Conservation (phyloP, 495 filamentous ascomycete species). For the Penicillium turbatum region DNA sequence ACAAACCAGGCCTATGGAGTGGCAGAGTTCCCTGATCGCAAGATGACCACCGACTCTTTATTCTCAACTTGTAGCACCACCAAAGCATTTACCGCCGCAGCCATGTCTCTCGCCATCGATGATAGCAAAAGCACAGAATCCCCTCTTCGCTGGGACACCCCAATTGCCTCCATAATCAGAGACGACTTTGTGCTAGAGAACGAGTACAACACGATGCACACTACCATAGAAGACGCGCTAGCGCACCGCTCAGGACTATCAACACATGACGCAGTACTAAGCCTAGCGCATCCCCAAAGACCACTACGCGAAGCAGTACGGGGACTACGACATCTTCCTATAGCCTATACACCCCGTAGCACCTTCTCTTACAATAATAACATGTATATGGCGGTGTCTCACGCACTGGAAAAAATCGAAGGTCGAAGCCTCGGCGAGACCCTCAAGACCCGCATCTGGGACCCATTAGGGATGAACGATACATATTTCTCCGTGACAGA, state of each 20-base stretch:
- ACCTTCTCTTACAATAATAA: conserved; percentile 50
- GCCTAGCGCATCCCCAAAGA: conserved; percentile 5
- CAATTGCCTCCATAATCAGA: conserved; percentile 44
- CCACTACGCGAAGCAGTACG: conserved; percentile 31
- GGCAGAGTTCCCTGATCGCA: conserved; percentile 28
- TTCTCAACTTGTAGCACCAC: conserved; percentile 48
- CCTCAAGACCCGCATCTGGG: conserved; percentile 42
- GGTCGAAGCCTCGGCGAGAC: conserved; percentile 39
- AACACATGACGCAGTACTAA: conserved; percentile 33
- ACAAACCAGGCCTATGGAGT: conserved; percentile 47
- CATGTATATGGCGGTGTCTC: conserved; percentile 45
- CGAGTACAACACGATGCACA: conserved; percentile 37
- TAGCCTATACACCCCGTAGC: conserved; percentile 35
- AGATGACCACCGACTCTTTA: conserved; percentile 39
- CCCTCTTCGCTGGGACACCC: conserved; percentile 44
- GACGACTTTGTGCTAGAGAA: conserved; percentile 49
- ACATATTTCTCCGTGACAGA: conserved; percentile 40
- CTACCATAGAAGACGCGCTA: conserved; percentile 49
- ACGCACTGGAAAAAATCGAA: conserved; percentile 29
- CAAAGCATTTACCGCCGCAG: conserved; percentile 52
- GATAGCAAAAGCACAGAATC: conserved; percentile 22
- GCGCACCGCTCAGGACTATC: conserved; percentile 50
- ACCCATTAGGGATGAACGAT: conserved; percentile 41
- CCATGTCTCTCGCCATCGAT: conserved; percentile 41
- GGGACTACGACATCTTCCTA: conserved; percentile 40